Percentiles rank a stretch among this genome's conserved stretches.
Conservation (phyloP, 1,139 yeast genomes). For the Torulaspora pretoriensis region DNA sequence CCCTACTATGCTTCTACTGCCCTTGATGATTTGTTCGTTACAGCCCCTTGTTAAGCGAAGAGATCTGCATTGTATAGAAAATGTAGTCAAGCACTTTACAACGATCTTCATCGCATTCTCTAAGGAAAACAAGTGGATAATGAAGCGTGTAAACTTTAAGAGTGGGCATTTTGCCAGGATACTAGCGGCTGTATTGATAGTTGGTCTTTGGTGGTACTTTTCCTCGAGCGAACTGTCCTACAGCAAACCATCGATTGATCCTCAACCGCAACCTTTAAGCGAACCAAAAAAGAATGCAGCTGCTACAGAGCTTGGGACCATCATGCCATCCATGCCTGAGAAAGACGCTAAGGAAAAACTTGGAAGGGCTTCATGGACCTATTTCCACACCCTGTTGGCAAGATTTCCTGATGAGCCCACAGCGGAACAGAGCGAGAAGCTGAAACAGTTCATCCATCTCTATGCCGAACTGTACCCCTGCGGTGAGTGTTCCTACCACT, state of each 20-base stretch:
- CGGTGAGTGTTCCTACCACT: slow-evolving; percentile 94
- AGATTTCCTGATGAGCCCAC: slow-evolving; percentile 84
- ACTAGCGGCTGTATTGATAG: slow-evolving; percentile 15
- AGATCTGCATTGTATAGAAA: slow-evolving; percentile 4
- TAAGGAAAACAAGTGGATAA: not conserved
- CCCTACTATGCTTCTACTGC: not conserved
- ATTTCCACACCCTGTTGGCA: slow-evolving; percentile 85
- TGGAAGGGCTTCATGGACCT: slow-evolving; percentile 89
- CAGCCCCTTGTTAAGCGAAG: slow-evolving; percentile 3
- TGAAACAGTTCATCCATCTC: slow-evolving; percentile 49
- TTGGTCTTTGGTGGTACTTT: slow-evolving; percentile 22
- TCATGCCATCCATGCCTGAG: slow-evolving; percentile 86
- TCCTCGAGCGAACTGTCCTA: slow-evolving; percentile 22
- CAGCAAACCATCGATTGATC: slow-evolving; percentile 11
- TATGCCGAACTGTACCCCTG: slow-evolving; percentile 85
- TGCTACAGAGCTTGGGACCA: slow-evolving; percentile 16
- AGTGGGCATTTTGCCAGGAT: slow-evolving; percentile 14
- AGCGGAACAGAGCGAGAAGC: slow-evolving; percentile 55
- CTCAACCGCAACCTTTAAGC: not conserved
- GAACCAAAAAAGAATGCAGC: not conserved
- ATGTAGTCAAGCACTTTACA: not conserved
- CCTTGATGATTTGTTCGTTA: not conserved
- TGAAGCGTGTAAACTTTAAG: slow-evolving; percentile 12
- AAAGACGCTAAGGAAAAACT: slow-evolving; percentile 43
- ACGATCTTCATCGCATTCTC: not conserved